phyloP scores from a whole-genome alignment of 2,329 filamentous ascomycete genomes.

The Botrytis squamosa region DNA sequence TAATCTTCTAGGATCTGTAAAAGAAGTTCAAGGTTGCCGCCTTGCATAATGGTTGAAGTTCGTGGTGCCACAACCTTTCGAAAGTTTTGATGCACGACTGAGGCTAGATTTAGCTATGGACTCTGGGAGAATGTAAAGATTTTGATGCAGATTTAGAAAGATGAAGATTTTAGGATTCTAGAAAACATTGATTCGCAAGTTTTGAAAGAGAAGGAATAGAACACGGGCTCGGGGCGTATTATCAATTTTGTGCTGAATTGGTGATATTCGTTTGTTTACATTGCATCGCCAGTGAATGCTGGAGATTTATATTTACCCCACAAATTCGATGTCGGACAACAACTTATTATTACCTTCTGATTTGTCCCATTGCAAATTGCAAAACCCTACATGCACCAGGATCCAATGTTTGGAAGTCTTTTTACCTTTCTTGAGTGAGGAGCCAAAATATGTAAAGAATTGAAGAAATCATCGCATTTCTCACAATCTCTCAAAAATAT shows the following conservation, averaged over 20 bases:
- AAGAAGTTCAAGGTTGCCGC: conserved; percentile 32
- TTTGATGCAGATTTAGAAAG: background rate
- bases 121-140: background rate
- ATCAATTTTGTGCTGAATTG: background rate
- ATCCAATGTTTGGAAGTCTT: background rate
- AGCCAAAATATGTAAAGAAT: background rate
- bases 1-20: conserved; percentile 34
- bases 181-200: too few relatives aligned
- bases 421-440: background rate
- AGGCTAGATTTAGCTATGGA: background rate
- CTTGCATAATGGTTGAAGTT: conserved; percentile 29
- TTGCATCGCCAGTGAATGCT: background rate
- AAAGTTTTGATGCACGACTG: conserved; percentile 1
- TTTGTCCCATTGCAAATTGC: background rate
- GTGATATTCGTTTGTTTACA: background rate
- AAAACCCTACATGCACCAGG: background rate
- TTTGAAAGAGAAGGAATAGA: background rate
- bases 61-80: background rate
- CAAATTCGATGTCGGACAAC: background rate
- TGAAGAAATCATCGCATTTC: background rate
- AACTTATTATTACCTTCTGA: background rate
- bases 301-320: conserved; percentile 6
- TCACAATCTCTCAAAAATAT: background rate
- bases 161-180: background rate
- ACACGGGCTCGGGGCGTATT: background rate